A percentile compares a stretch with the other conserved stretches of the same genome.
Conservation (phyloP, 2,329 filamentous ascomycete genomes). For the Scedosporium boydii region DNA sequence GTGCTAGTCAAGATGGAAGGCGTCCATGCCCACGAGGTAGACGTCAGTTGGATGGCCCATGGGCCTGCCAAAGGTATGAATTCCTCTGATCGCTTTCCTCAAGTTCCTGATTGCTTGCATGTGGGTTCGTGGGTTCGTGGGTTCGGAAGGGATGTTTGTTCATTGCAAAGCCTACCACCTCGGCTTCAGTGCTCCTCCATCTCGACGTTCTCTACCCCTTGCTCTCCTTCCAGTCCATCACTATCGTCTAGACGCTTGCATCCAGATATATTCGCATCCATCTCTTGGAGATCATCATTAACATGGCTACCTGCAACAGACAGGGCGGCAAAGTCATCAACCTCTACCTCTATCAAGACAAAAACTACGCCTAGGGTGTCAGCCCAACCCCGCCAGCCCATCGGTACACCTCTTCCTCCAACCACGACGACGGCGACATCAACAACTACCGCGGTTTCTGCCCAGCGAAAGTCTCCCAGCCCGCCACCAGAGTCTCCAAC, state of each 20-base stretch:
- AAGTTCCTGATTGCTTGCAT: neutral
- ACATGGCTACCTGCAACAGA: neutral
- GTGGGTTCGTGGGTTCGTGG: no score
- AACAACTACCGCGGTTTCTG: neutral
- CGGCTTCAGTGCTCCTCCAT: neutral
- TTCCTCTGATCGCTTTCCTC: constrained; percentile 8
- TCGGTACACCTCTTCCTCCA: neutral
- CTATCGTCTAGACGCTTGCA: neutral
- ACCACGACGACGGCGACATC: constrained; percentile 3
- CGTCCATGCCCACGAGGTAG: constrained; percentile 68
- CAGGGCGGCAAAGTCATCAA: neutral
- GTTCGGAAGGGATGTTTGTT: neutral
- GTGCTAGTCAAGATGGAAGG: constrained; percentile 54
- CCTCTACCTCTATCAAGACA: neutral
- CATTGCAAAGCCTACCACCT: constrained; percentile 14
- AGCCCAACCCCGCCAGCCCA: constrained; percentile 2
- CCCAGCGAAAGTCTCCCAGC: neutral
- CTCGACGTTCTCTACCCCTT: neutral
- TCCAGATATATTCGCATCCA: neutral
- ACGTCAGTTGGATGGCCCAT: constrained; percentile 84
- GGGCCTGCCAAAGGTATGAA: constrained; percentile 69
- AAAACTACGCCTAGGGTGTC: neutral
- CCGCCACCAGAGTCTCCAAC: neutral
- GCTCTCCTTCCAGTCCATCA: neutral
- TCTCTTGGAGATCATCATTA: neutral